These are phyloP conservation scores for Papilionanthe hybrid DNA, from an alignment of 116 monocot genomes.

Conservation along the genomic window DNA sequence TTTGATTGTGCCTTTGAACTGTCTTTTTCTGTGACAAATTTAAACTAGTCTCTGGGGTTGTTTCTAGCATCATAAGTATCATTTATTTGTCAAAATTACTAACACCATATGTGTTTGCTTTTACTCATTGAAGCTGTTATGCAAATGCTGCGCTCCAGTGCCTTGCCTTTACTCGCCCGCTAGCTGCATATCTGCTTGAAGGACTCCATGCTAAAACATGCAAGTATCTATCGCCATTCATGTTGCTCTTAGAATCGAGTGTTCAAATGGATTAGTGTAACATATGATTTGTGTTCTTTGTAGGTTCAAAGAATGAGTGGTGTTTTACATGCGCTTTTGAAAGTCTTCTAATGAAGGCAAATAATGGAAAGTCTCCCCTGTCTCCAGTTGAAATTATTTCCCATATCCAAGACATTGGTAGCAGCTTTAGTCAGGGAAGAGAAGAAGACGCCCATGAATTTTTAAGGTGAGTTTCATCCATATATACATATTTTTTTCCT, in stretches of 20 bases:
- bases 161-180: constrained; percentile 83
- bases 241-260: constrained; percentile 3
- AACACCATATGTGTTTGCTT: background rate
- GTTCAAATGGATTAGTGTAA: no score
- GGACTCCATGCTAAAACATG: constrained; percentile 66
- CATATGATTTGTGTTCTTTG: constrained; percentile 7
- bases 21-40: no score
- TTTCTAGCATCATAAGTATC: background rate
- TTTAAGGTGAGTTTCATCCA: constrained; percentile 43
- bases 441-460: constrained; percentile 99
- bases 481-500: no score
- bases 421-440: constrained; percentile 62
- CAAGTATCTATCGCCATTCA: constrained; percentile 21
- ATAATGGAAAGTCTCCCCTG: constrained; percentile 49
- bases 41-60: background rate
- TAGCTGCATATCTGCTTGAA: constrained; percentile 74
- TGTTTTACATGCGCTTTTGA: constrained; percentile 89
- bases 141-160: constrained; percentile 94
- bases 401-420: constrained; percentile 56
- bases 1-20: no score
- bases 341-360: constrained; percentile 47
- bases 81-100: background rate
- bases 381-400: constrained; percentile 70
- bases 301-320: constrained; percentile 58
- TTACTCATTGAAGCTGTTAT: constrained; percentile 54